Conservation (phyloP, 1,284 basidiomycete genomes). For the Lentinula novae-zelandiae region DNA sequence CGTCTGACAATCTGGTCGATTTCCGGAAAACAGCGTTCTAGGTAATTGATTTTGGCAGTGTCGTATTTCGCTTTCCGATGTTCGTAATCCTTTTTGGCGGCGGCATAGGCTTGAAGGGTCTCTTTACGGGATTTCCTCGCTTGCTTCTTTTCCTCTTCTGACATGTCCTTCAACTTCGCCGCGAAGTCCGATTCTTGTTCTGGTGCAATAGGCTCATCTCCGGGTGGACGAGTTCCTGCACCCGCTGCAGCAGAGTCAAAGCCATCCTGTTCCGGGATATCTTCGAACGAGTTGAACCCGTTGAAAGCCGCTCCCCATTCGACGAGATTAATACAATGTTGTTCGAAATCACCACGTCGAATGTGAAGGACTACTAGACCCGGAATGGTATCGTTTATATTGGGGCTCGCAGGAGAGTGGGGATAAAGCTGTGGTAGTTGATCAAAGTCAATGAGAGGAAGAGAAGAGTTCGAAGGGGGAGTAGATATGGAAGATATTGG, state of each 20-base stretch:
- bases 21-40: constrained; percentile 44
- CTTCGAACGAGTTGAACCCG: constrained; percentile 42
- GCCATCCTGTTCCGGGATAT: constrained; percentile 29
- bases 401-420: constrained; percentile 2
- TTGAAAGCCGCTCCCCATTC: constrained; percentile 37
- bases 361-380: constrained; percentile 55
- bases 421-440: constrained; percentile 10
- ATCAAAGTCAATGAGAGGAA: not conserved
- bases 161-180: not conserved
- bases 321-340: constrained; percentile 46
- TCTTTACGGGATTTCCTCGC: constrained; percentile 9
- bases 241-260: constrained; percentile 25
- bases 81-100: constrained; percentile 2
- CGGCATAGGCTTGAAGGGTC: not conserved
- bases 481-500: not conserved
- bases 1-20: constrained; percentile 40
- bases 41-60: constrained; percentile 24
- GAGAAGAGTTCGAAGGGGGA: not conserved
- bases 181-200: constrained; percentile 4
- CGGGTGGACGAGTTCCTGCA: constrained; percentile 19
- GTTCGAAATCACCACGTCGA: constrained; percentile 55
- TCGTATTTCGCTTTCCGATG: not conserved
- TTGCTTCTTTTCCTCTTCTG: constrained; percentile 15
- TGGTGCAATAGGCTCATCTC: constrained; percentile 19
- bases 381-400: not conserved